Evolutionary conservation across 2,329 filamentous ascomycete species (phyloP).

Genomic region (Diaporthe nobilis): DNA sequence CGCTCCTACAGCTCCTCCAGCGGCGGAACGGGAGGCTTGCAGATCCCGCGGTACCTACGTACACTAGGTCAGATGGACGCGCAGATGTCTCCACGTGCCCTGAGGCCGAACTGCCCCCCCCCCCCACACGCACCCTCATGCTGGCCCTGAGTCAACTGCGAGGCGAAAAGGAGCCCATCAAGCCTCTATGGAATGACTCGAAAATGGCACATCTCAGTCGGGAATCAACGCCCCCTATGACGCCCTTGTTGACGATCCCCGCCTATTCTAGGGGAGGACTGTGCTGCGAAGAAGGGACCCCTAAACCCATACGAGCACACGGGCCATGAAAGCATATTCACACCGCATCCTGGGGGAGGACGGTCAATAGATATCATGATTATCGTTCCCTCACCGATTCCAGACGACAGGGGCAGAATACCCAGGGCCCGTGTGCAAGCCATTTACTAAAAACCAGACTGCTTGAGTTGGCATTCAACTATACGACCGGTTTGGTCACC

Average conservation of each 20-base stretch:
- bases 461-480: not conserved
- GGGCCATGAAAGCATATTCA: slow-evolving; percentile 15
- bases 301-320: slow-evolving; percentile 21
- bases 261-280: not conserved
- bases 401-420: not conserved
- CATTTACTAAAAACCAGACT: not conserved
- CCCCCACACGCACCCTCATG: not conserved
- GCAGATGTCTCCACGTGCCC: slow-evolving; percentile 2
- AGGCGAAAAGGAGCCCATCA: not conserved
- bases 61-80: slow-evolving; percentile 19
- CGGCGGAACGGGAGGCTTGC: slow-evolving; percentile 21
- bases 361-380: not conserved
- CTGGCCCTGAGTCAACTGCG: slow-evolving; percentile 9
- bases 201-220: not conserved
- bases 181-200: slow-evolving; percentile 14
- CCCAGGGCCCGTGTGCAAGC: not conserved
- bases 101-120: not conserved
- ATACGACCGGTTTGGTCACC: not conserved
- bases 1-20: slow-evolving; percentile 20
- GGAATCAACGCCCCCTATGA: slow-evolving; percentile 23
- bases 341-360: not conserved
- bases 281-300: slow-evolving; percentile 4
- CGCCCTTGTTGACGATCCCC: slow-evolving; percentile 20
- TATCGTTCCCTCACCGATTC: not conserved
- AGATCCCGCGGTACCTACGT: slow-evolving; percentile 4